Evolutionary conservation across 2,329 filamentous ascomycete species (phyloP).

Genomic region (Fusarium sp.): DNA sequence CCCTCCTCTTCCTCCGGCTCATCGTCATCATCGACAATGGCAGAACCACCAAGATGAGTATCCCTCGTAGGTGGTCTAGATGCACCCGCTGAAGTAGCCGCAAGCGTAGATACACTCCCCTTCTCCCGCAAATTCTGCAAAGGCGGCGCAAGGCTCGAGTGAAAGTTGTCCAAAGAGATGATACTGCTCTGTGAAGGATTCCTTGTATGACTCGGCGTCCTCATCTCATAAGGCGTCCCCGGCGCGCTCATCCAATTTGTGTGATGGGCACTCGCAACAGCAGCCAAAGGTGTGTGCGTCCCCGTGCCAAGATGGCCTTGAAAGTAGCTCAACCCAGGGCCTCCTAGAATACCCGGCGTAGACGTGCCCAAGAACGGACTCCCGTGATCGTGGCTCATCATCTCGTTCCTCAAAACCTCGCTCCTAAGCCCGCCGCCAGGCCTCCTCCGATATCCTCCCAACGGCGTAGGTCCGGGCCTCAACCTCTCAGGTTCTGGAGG

Average conservation of each 20-base stretch:
- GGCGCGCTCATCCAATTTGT: conserved; percentile 49
- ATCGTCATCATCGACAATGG: conserved; percentile 51
- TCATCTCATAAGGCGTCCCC: conserved; percentile 26
- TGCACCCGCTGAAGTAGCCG: conserved; percentile 60
- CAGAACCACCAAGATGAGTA: conserved; percentile 49
- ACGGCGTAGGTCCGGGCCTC: conserved; percentile 31
- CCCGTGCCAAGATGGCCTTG: conserved; percentile 80
- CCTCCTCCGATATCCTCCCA: conserved; percentile 38
- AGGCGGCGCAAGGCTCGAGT: conserved; percentile 48
- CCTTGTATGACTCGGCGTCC: conserved; percentile 49
- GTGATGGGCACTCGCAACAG: conserved; percentile 71
- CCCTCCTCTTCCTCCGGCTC: conserved; percentile 28
- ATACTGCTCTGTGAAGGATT: conserved; percentile 58
- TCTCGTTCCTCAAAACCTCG: conserved; percentile 47
- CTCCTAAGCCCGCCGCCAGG: conserved; percentile 43
- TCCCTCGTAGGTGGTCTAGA: conserved; percentile 68
- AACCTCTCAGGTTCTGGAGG: conserved; percentile 34
- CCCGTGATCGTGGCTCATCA: conserved; percentile 55
- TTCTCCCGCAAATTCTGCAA: conserved; percentile 62
- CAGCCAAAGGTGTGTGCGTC: conserved; percentile 79
- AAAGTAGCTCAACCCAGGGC: conserved; percentile 82
- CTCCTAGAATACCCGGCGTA: conserved; percentile 72
- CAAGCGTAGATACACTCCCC: conserved; percentile 68
- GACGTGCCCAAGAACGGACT: conserved; percentile 66
- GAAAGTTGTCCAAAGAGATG: conserved; percentile 55